These are phyloP conservation scores for Picochlorum sp. DNA, from an alignment of 139 green algal genomes.

Conservation along the genomic window DNA sequence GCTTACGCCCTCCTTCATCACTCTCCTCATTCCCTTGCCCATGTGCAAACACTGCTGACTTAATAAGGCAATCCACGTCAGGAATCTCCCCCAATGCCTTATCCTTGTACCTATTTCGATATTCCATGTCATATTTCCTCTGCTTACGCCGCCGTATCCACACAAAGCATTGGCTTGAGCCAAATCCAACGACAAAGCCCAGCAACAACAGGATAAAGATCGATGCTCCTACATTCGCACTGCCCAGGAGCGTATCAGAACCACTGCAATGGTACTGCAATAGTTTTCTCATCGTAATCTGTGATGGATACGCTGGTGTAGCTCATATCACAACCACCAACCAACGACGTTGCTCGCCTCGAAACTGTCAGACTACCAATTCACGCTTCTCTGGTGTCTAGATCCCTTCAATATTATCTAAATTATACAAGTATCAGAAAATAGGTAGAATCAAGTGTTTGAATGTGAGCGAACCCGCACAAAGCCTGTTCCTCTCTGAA, in stretches of 20 bases:
- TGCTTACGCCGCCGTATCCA: neutral
- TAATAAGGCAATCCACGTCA: conserved; percentile 3
- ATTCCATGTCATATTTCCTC: neutral
- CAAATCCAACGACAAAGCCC: neutral
- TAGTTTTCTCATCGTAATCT: neutral
- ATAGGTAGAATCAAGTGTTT: no score
- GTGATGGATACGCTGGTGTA: no score
- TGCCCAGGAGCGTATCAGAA: neutral
- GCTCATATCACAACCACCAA: no score
- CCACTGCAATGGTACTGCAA: neutral
- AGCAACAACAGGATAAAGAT: conserved; percentile 3
- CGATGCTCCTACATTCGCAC: neutral
- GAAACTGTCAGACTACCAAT: no score
- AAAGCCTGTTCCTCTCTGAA: no score
- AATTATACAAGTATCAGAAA: no score
- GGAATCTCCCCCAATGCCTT: neutral
- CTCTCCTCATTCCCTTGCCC: neutral
- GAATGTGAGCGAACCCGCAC: no score
- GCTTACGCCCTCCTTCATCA: neutral
- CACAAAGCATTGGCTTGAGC: neutral
- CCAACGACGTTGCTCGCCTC: no score
- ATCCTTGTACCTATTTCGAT: neutral
- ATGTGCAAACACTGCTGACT: conserved; percentile 3
- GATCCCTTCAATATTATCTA: no score
- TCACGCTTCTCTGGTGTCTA: no score